Evolutionary conservation across 805 yeast genomes (phyloP).

Genomic region (Schizosaccharomyces osmophilus): DNA sequence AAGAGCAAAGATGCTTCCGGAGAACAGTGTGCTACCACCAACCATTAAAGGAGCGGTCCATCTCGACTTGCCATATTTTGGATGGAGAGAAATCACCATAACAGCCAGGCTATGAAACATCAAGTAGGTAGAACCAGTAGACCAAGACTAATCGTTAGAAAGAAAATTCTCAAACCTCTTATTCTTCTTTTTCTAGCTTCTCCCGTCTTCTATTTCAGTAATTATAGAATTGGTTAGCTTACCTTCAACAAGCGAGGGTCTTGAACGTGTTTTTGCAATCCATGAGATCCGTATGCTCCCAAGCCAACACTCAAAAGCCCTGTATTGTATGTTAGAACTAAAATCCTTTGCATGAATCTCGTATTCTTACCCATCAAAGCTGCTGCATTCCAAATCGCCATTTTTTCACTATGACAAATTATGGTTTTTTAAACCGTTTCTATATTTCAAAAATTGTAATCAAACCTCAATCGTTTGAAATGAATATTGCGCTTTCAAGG

Average conservation of each 20-base stretch:
- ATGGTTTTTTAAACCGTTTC: too few relatives aligned
- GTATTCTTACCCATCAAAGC: background rate
- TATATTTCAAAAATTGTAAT: too few relatives aligned
- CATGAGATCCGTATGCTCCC: conserved; percentile 1
- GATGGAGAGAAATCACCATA: conserved; percentile 2
- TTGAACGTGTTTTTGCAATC: background rate
- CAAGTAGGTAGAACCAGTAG: background rate
- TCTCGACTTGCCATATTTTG: background rate
- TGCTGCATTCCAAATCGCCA: background rate
- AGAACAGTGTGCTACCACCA: background rate
- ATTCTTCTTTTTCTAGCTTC: background rate
- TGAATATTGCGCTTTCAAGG: too few relatives aligned
- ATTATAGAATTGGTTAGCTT: background rate
- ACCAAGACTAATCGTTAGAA: background rate
- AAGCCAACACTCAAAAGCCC: conserved; percentile 1
- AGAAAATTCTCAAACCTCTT: background rate
- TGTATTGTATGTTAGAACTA: background rate
- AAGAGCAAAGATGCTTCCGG: conserved; percentile 2
- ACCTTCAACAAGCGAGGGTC: conserved; percentile 2
- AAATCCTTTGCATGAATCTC: background rate
- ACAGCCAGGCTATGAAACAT: background rate
- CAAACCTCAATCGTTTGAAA: too few relatives aligned
- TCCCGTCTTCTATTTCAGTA: too few relatives aligned
- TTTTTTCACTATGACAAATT: background rate
- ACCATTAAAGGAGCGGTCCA: background rate